phyloP scores from a whole-genome alignment of 495 filamentous ascomycete genomes.

The Thozetella sp. region DNA sequence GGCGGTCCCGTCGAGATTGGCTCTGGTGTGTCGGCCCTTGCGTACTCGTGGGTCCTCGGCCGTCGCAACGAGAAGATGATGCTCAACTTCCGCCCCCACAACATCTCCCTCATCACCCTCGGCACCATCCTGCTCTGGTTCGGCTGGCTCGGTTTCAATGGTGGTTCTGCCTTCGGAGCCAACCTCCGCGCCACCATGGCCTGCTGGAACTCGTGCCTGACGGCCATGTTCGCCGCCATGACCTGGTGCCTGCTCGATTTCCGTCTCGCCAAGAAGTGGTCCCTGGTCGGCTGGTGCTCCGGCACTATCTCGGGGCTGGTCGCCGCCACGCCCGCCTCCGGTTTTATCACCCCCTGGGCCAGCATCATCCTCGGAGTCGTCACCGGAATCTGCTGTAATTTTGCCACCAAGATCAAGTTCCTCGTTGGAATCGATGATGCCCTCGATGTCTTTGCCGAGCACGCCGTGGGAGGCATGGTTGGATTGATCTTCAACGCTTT shows the following conservation, averaged over 20 bases:
- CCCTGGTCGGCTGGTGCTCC: constrained; percentile 98
- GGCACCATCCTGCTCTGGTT: constrained; percentile 97
- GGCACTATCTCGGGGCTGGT: constrained; percentile 90
- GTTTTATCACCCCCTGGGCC: constrained; percentile 88
- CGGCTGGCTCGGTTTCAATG: constrained; percentile 98
- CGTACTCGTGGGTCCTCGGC: constrained; percentile 94
- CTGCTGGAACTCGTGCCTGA: constrained; percentile 96
- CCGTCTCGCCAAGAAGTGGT: constrained; percentile 96
- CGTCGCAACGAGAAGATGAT: constrained; percentile 99
- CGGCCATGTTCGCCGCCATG: constrained; percentile 83
- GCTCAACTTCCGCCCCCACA: constrained; percentile 94
- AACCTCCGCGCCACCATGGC: constrained; percentile 95
- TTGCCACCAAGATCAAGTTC: constrained; percentile 96
- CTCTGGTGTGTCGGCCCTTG: constrained; percentile 88
- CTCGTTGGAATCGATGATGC: constrained; percentile 93
- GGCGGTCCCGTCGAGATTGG: constrained; percentile 98
- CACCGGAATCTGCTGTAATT: constrained; percentile 88
- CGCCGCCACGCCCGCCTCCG: constrained; percentile 86
- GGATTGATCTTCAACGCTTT: constrained; percentile 92
- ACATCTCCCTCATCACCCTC: constrained; percentile 95
- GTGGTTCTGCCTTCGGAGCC: constrained; percentile 93
- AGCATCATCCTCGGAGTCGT: constrained; percentile 83
- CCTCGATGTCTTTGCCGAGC: constrained; percentile 98
- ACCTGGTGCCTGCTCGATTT: constrained; percentile 94
- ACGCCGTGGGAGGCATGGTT: constrained; percentile 92